Percentiles rank a stretch among this genome's conserved stretches.
These are phyloP conservation scores for Sphaerulina vaccinii DNA, from an alignment of 2,329 filamentous ascomycete species.

Conservation along the genomic window DNA sequence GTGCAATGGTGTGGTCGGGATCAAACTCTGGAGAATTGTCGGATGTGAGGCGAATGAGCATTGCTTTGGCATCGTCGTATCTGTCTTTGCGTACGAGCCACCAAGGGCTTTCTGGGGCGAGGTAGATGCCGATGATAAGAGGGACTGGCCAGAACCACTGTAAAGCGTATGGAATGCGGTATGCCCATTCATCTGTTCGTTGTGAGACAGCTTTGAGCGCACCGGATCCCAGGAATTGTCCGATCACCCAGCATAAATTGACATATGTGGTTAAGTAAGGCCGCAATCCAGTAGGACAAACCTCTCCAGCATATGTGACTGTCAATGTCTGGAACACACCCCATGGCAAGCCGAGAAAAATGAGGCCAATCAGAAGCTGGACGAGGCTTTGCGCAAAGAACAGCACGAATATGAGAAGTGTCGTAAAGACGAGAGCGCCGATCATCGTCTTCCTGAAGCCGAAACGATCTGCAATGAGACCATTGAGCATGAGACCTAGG, in stretches of 20 bases:
- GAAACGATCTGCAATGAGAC: conserved; percentile 59
- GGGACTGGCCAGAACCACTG: conserved; percentile 52
- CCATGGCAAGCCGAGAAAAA: conserved; percentile 48
- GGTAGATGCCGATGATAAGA: conserved; percentile 33
- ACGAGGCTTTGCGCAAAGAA: conserved; percentile 42
- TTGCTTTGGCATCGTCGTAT: conserved; percentile 29
- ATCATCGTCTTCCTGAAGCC: conserved; percentile 55
- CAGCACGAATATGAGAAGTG: conserved; percentile 53
- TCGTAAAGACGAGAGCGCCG: conserved; percentile 53
- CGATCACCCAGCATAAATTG: conserved; percentile 45
- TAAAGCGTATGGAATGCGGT: conserved; percentile 42
- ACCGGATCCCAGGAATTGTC: conserved; percentile 41
- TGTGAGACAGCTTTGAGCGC: conserved; percentile 38
- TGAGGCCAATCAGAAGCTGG: conserved; percentile 31
- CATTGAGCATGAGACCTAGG: conserved; percentile 65
- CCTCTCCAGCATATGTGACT: conserved; percentile 41
- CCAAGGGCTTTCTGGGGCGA: conserved; percentile 35
- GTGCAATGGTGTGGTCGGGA: conserved; percentile 36
- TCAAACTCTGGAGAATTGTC: conserved; percentile 20
- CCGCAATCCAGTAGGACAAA: conserved; percentile 35
- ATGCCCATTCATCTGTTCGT: conserved; percentile 38
- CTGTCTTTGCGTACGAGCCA: conserved; percentile 34
- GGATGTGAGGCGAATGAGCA: conserved; percentile 31
- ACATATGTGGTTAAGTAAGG: conserved; percentile 27
- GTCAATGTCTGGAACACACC: conserved; percentile 35